phyloP scores from a whole-genome alignment of 345 rosid species.

The Aurinia saxatilis region DNA sequence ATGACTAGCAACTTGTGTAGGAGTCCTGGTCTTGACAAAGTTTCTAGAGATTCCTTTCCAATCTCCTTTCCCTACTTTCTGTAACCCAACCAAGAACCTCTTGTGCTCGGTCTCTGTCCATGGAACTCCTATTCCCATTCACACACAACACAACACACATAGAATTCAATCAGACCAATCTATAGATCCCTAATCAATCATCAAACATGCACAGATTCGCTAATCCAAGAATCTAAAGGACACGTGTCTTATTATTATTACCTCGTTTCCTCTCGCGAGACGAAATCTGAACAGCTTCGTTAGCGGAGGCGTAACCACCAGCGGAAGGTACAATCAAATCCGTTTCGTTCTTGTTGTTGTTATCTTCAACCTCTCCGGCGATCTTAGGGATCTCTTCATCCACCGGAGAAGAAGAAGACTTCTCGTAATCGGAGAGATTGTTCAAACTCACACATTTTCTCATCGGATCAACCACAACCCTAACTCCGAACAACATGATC shows the following conservation, averaged over 20 bases:
- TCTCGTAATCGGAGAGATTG: constrained; percentile 78
- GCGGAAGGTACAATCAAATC: constrained; percentile 4
- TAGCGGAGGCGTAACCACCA: constrained; percentile 81
- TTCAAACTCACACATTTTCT: constrained; percentile 92
- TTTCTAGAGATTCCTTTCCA: constrained; percentile 94
- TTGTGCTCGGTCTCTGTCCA: constrained; percentile 99
- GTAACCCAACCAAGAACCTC: constrained; percentile 75
- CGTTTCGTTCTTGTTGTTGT: constrained; percentile 22
- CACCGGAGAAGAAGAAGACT: constrained; percentile 24
- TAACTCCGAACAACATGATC: constrained; percentile 86
- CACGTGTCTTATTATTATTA: no score
- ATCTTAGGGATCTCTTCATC: constrained; percentile 27
- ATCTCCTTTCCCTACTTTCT: constrained; percentile 90
- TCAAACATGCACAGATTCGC: constrained; percentile 19
- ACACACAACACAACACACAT: background rate
- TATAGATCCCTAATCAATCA: background rate
- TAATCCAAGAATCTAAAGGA: background rate
- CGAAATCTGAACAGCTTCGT: constrained; percentile 48
- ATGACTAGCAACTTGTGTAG: constrained; percentile 97
- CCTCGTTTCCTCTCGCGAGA: constrained; percentile 91
- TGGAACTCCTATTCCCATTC: constrained; percentile 53
- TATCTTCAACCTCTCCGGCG: constrained; percentile 1
- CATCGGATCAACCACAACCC: constrained; percentile 85
- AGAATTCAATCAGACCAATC: background rate
- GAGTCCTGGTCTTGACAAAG: constrained; percentile 86